These are phyloP conservation scores for Gastrodia elata DNA, from an alignment of 106 monocot genomes.

Conservation along the genomic window DNA sequence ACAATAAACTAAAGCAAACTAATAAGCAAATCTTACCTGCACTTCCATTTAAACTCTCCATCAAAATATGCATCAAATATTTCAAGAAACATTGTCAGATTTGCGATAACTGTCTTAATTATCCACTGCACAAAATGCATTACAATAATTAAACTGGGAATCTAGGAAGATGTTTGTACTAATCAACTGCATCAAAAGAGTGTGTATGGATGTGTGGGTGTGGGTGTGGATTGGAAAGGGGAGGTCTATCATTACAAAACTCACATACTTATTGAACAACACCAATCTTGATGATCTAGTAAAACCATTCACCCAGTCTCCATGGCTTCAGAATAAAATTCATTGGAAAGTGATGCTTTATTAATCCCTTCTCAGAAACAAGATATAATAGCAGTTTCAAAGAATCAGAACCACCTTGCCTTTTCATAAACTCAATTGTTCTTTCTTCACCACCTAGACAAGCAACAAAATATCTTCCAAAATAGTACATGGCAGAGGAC, in stretches of 20 bases:
- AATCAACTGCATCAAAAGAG: neutral
- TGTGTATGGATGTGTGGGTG: neutral
- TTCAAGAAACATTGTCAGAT: constrained; percentile 67
- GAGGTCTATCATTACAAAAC: neutral
- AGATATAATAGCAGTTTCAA: constrained; percentile 39
- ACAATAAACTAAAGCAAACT: neutral
- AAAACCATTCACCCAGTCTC: constrained; percentile 71
- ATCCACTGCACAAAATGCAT: constrained; percentile 55
- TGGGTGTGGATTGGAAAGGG: neutral
- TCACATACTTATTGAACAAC: constrained; percentile 86
- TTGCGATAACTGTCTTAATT: constrained; percentile 67
- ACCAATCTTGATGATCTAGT: constrained; percentile 74
- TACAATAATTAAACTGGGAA: neutral
- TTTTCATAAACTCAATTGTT: constrained; percentile 83
- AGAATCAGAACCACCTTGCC: constrained; percentile 56
- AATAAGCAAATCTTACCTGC: constrained; percentile 51
- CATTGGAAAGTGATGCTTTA: constrained; percentile 87
- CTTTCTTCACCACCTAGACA: constrained; percentile 91
- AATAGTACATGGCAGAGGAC: constrained; percentile 97
- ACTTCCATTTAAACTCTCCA: constrained; percentile 68
- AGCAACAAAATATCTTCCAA: constrained; percentile 93
- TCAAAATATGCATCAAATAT: constrained; percentile 78
- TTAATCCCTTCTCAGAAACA: constrained; percentile 48
- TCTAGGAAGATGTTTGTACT: neutral
- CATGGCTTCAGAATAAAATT: constrained; percentile 78